Percentiles rank a stretch among this genome's conserved stretches.
phyloP scores from a whole-genome alignment of 148 eudicot genomes.

The Pharnaceum exiguum region DNA sequence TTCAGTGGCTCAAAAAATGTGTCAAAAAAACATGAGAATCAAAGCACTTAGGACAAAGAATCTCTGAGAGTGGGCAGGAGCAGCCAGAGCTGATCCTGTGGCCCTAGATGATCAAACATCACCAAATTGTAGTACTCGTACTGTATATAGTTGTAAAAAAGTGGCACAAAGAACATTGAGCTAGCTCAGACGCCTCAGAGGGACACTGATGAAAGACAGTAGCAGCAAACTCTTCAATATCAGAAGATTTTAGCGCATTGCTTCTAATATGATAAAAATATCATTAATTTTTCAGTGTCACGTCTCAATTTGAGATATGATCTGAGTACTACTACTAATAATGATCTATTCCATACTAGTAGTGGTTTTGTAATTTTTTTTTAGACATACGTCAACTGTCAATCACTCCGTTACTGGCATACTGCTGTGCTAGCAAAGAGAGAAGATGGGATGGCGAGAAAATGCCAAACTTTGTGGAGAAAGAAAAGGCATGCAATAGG shows the following conservation, averaged over 20 bases:
- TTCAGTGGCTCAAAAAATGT: no score
- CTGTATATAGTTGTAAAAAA: no score
- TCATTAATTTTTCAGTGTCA: background rate
- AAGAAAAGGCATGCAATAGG: background rate
- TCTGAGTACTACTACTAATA: no score
- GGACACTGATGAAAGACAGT: background rate
- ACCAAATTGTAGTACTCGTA: background rate
- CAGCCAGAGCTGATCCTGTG: background rate
- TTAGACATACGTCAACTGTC: background rate
- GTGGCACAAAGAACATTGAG: constrained; percentile 27
- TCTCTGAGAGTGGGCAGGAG: constrained; percentile 5
- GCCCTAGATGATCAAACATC: constrained; percentile 7
- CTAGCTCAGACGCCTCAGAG: constrained; percentile 16
- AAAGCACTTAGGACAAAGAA: constrained; percentile 1
- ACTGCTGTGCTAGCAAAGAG: no score
- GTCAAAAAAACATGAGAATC: no score
- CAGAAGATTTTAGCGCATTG: background rate
- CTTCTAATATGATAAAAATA: background rate
- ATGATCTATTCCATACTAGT: no score
- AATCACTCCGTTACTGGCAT: background rate
- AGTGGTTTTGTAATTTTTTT: constrained; percentile 4
- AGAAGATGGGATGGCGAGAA: no score
- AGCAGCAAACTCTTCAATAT: constrained; percentile 9
- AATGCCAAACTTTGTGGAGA: background rate
- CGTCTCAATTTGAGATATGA: constrained; percentile 6